Conservation (phyloP, 1,284 basidiomycete species). For the Megacollybia platyphylla region DNA sequence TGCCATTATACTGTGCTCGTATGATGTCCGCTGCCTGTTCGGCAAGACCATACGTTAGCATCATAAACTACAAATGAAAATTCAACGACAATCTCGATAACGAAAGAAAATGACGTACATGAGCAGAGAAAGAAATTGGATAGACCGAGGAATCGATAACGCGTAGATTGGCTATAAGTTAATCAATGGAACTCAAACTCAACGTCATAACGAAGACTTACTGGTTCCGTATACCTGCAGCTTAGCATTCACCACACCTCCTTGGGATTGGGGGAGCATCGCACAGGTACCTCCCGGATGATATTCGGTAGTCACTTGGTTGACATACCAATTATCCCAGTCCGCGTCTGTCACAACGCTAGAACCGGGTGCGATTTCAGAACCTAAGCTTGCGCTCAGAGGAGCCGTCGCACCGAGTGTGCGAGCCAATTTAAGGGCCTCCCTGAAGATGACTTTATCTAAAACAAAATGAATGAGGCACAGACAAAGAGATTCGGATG, state of each 20-base stretch:
- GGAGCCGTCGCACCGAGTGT: slow-evolving; percentile 26
- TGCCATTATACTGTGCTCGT: slow-evolving; percentile 26
- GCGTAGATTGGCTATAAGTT: slow-evolving; percentile 20
- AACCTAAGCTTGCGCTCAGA: slow-evolving; percentile 18
- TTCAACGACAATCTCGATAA: not conserved
- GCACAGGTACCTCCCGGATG: slow-evolving; percentile 51
- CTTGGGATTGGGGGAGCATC: slow-evolving; percentile 43
- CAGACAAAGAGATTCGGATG: not conserved
- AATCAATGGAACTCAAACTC: not conserved
- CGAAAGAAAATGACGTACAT: slow-evolving; percentile 16
- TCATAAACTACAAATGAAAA: slow-evolving; percentile 23
- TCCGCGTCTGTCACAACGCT: slow-evolving; percentile 26
- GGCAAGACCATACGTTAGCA: slow-evolving; percentile 56
- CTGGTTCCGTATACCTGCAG: slow-evolving; percentile 47
- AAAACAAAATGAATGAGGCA: not conserved
- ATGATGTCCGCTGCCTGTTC: slow-evolving; percentile 58
- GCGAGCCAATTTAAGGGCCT: slow-evolving; percentile 41
- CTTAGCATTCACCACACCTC: slow-evolving; percentile 55
- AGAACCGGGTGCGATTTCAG: slow-evolving; percentile 26
- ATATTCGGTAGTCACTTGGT: slow-evolving; percentile 29
- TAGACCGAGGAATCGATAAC: slow-evolving; percentile 27
- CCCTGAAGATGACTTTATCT: slow-evolving; percentile 8
- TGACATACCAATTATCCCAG: slow-evolving; percentile 31
- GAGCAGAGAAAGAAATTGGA: slow-evolving; percentile 31
- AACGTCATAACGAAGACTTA: not conserved